These are phyloP conservation scores for Wickerhamiella parazyma DNA, from an alignment of 805 yeast genomes.

Conservation along the genomic window DNA sequence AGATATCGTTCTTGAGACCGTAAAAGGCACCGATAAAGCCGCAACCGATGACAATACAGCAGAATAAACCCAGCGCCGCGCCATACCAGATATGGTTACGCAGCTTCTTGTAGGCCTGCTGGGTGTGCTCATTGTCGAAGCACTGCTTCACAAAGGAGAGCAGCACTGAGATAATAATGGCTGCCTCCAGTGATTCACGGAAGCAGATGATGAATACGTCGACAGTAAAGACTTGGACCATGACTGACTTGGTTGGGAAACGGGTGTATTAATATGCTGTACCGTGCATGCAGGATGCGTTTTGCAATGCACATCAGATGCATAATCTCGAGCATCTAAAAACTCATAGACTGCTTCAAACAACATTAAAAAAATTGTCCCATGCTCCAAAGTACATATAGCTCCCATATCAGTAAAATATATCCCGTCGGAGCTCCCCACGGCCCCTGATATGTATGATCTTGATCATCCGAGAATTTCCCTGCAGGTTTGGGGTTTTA, in stretches of 20 bases:
- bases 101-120: slow-evolving; percentile 43
- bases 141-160: slow-evolving; percentile 87
- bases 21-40: slow-evolving; percentile 93
- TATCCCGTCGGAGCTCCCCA: neutral
- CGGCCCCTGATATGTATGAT: neutral
- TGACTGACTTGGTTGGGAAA: slow-evolving; percentile 13
- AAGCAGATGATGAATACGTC: slow-evolving; percentile 77
- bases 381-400: no score
- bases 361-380: no score
- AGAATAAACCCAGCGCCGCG: slow-evolving; percentile 50
- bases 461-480: neutral
- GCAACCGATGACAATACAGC: slow-evolving; percentile 78
- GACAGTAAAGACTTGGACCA: slow-evolving; percentile 46
- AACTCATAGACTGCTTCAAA: neutral
- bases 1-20: slow-evolving; percentile 63
- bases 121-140: slow-evolving; percentile 37
- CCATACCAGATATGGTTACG: slow-evolving; percentile 83
- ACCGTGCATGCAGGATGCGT: neutral
- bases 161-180: slow-evolving; percentile 78
- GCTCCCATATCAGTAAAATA: neutral
- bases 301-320: slow-evolving; percentile 3
- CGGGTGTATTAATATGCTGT: neutral
- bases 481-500: neutral
- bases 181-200: slow-evolving; percentile 90
- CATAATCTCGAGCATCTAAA: neutral